Percentiles rank a stretch among this genome's conserved stretches.
Evolutionary conservation across 495 filamentous ascomycete genomes (phyloP).

Genomic region (Cenococcum geophilum): DNA sequence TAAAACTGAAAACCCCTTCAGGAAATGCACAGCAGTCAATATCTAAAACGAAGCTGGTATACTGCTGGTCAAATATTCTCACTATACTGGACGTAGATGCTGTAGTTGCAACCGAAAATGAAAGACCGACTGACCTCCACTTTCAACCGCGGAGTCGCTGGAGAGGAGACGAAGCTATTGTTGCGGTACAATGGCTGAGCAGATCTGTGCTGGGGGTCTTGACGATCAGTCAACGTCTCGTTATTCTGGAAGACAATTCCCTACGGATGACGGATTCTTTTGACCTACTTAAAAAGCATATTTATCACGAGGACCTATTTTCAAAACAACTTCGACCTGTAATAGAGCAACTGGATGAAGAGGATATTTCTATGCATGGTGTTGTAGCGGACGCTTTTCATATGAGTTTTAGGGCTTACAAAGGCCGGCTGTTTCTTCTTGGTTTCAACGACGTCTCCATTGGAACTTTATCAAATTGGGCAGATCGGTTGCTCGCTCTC

Average conservation of each 20-base stretch:
- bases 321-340: conserved; percentile 73
- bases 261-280: conserved; percentile 91
- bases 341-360: conserved; percentile 82
- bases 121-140: conserved; percentile 65
- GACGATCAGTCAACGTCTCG: conserved; percentile 85
- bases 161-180: conserved; percentile 91
- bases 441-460: conserved; percentile 86
- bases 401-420: conserved; percentile 94
- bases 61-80: conserved; percentile 95
- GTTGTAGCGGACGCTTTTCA: conserved; percentile 96
- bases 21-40: conserved; percentile 43
- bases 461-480: conserved; percentile 92
- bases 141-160: conserved; percentile 84
- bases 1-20: conserved; percentile 76
- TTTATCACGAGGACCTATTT: conserved; percentile 86
- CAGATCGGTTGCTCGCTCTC: conserved; percentile 88
- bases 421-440: conserved; percentile 84
- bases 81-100: conserved; percentile 85
- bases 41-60: conserved; percentile 83
- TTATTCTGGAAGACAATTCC: conserved; percentile 83
- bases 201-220: conserved; percentile 86
- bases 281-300: conserved; percentile 84
- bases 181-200: conserved; percentile 94
- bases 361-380: conserved; percentile 84
- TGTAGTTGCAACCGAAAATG: conserved; percentile 52